These are phyloP conservation scores for Volvox africanus DNA, from an alignment of 139 green algal species.

Conservation along the genomic window DNA sequence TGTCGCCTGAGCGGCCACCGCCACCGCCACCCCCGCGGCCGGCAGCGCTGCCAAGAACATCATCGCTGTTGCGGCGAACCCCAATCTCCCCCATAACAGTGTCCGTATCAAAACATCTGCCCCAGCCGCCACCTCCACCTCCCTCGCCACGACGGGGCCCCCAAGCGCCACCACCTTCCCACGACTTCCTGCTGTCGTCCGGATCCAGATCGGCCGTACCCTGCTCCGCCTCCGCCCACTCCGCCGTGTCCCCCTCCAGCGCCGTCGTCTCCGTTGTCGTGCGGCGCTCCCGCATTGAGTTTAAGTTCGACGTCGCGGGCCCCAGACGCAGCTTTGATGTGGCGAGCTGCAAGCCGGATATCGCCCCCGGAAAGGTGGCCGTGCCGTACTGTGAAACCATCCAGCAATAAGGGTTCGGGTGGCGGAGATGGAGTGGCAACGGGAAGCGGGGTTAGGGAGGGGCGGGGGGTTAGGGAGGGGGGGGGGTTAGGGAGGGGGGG, in stretches of 20 bases:
- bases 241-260: neutral
- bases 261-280: neutral
- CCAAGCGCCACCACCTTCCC: neutral
- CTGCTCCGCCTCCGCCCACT: neutral
- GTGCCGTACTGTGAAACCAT: neutral
- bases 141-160: neutral
- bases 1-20: neutral
- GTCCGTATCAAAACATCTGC: neutral
- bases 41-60: neutral
- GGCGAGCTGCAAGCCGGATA: slow-evolving; percentile 35
- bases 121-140: neutral
- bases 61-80: neutral
- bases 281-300: neutral
- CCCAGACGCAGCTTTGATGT: slow-evolving; percentile 28
- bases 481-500: neutral
- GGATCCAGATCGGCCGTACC: neutral
- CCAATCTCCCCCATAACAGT: neutral
- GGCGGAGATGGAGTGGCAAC: no score
- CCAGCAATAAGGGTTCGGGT: no score
- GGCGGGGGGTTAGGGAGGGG: neutral
- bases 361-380: neutral
- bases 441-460: no score
- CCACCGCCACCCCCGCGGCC: slow-evolving; percentile 5
- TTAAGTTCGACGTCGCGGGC: neutral
- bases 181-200: neutral